phyloP scores from a whole-genome alignment of 768 basidiomycete species.

The Artomyces pyxidatus region DNA sequence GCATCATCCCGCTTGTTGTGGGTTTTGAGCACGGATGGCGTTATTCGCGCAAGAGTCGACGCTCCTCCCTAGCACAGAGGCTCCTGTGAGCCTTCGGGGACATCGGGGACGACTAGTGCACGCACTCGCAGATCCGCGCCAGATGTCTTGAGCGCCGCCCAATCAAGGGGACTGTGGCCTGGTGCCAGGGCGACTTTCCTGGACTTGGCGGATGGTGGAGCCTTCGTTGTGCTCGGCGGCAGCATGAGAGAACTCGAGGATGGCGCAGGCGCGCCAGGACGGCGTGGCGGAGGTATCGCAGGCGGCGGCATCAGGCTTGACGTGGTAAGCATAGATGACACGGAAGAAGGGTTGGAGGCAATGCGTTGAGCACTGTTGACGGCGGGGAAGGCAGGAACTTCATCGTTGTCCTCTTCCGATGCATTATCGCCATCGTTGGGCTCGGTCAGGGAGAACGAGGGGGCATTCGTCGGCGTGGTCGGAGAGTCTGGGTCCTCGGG shows the following conservation, averaged over 20 bases:
- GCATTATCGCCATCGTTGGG: neutral
- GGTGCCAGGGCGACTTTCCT: constrained; percentile 86
- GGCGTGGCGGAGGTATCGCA: constrained; percentile 27
- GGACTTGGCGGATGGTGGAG: constrained; percentile 47
- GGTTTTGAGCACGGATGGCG: constrained; percentile 66
- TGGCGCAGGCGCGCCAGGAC: constrained; percentile 17
- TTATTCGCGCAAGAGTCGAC: constrained; percentile 49
- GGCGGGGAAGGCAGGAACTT: constrained; percentile 68
- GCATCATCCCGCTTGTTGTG: constrained; percentile 85
- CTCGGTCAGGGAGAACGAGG: neutral
- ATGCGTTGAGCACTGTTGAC: constrained; percentile 65
- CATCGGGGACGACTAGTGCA: constrained; percentile 2
- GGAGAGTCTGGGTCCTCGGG: neutral
- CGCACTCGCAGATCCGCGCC: constrained; percentile 73
- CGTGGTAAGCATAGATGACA: neutral
- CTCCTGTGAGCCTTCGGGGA: neutral
- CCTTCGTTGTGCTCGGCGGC: constrained; percentile 56
- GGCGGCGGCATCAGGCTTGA: constrained; percentile 27
- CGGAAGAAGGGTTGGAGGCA: constrained; percentile 14
- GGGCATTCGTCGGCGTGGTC: neutral
- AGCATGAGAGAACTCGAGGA: constrained; percentile 39
- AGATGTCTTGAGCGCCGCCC: constrained; percentile 81
- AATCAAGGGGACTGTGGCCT: constrained; percentile 88
- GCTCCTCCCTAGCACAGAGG: constrained; percentile 55
- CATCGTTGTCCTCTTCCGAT: constrained; percentile 38